Evolutionary conservation across 768 basidiomycete species (phyloP), one percentile per base, ranked within the genome.

Genomic region (Postia placenta): DNA sequence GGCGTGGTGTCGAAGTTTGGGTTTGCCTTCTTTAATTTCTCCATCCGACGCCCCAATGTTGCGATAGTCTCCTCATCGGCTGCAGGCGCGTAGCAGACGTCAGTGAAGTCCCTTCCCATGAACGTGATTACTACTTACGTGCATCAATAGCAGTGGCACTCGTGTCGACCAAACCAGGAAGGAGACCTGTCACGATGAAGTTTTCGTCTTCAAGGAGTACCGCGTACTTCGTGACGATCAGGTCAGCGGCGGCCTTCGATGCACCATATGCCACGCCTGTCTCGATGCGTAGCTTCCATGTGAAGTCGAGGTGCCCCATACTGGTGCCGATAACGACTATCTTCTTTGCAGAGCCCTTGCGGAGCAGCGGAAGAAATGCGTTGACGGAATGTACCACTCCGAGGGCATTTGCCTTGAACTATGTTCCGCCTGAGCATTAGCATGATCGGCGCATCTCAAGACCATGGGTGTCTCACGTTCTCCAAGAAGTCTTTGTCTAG

Each of bases 101-200:
- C n/a, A n/a, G n/a, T n/a, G n/a, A n/a, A n/a, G n/a, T n/a, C n/a
- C n/a, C n/a, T n/a, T n/a, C n/a, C n/a, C n/a, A n/a, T n/a, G n/a
- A n/a, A n/a, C n/a, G n/a, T n/a, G n/a, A n/a, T n/a, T n/a, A n/a
- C n/a, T n/a, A 35, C 33, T n/a, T 35, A 35, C 33, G 9, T 9
- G 33, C n/a, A 9, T 35, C 11, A 35, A n/a, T 35, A 35, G 33
- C 33, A 9, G 33, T 55, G 41, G 44, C 45, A 7, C 55, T 35
- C 12, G 67, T 69, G 48, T 70, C 54, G 4, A 71, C 70, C 4
- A 68, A n/a, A 2, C 70, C 71, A 3, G 71, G 71, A 44, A 63
- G 65, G 42, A 72, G 45, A 4, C 64, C 57, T 9, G 71, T 56
- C 60, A 71, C 66, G 1, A 61, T 40, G 48, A 70, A 60, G 15